Evolutionary conservation across 1,284 basidiomycete species (phyloP), one percentile per base, ranked within the genome.

Genomic region (Trametes hirsuta): DNA sequence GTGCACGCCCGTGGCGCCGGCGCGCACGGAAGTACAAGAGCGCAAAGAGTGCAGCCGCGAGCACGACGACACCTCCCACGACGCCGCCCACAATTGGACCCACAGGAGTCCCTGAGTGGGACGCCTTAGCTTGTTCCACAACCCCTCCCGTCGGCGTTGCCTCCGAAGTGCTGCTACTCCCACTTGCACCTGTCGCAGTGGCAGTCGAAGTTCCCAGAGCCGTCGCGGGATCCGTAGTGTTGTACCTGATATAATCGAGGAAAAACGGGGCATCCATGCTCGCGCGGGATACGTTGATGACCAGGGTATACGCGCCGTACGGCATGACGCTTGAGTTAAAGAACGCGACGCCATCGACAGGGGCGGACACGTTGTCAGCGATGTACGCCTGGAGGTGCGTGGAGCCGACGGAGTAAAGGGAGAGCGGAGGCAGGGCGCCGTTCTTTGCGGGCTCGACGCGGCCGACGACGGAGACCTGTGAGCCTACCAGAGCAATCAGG

Each of bases 281-380:
- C 2, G 51, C 57, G 8, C 47, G 50, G 1, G 58, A 41, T 39
- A 63, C 51, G 42, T 63, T 63, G 36, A 63, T 57, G 12, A 48
- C 25, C n/a, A 63, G 58, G 5, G 50, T 57, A 21, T 63, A 59
- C 25, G 47, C 42, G 6, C 51, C 58, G 34, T 59, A 59, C 4
- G 62, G 54, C 54, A 63, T 40, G n/a, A 53, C 41, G 36, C 30
- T 59, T 24, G 62, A 63, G 47, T 63, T 53, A 52, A 59, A 63
- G 35, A 63, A 59, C 8, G 49, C 37, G 47, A 63, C 58, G 18
- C 57, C 57, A 44, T 63, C 58, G 25, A 41, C 44, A 9, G 51
- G 12, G 2, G 52, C 22, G 9, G 35, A 37, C 21, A 57, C 62
- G 12, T 40, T 21, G 3, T 49, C 42, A 9, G 62, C 45, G 15